phyloP scores from a whole-genome alignment of 148 eudicot species.

The Vaccinium darrowii region DNA sequence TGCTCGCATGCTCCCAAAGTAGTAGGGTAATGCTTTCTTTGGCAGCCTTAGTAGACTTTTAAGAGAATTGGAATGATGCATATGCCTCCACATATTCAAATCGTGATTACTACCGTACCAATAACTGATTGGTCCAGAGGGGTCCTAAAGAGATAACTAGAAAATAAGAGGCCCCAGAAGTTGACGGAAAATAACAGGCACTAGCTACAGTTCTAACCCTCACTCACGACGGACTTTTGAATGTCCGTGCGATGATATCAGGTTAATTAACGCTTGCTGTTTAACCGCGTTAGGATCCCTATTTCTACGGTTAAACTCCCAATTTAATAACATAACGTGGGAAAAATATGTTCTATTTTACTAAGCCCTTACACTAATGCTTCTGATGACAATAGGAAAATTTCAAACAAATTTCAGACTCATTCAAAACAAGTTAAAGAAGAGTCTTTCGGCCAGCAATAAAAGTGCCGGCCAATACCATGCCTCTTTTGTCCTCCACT shows the following conservation, averaged over 20 bases:
- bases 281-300: not conserved
- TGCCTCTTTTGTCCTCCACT: conserved; percentile 15
- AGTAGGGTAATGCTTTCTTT: not conserved
- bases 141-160: not conserved
- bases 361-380: not conserved
- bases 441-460: conserved; percentile 9
- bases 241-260: not conserved
- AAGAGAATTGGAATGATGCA: not conserved
- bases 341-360: not conserved
- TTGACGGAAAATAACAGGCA: not conserved
- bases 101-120: no score
- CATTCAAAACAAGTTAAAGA: not conserved
- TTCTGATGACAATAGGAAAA: not conserved
- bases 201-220: not conserved
- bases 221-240: not conserved
- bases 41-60: not conserved
- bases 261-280: not conserved
- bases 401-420: not conserved
- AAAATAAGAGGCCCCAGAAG: not conserved
- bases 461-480: conserved; percentile 4
- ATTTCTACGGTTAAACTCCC: not conserved
- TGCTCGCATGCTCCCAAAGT: not conserved
- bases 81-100: not conserved
- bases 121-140: not conserved
- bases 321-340: not conserved